Percentiles rank a stretch among this genome's conserved stretches.
These are phyloP conservation scores for Diaporthe sp. DNA, from an alignment of 2,329 filamentous ascomycete genomes.

Conservation along the genomic window DNA sequence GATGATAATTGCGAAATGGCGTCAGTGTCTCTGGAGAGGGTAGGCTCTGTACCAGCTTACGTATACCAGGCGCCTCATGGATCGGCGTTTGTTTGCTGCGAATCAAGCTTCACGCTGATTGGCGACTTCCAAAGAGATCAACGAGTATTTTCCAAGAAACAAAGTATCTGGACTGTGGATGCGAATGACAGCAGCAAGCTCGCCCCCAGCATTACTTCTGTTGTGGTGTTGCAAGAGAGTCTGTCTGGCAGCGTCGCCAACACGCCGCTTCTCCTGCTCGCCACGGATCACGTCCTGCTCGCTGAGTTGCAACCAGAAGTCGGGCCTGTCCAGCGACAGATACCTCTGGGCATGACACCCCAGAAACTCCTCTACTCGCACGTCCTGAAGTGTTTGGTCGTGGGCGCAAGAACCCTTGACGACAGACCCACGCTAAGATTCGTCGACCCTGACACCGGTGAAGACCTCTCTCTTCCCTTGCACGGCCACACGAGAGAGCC, in stretches of 20 bases:
- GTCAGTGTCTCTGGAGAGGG: slow-evolving; percentile 40
- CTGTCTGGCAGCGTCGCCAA: slow-evolving; percentile 55
- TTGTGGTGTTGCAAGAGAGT: slow-evolving; percentile 56
- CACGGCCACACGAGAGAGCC: slow-evolving; percentile 52
- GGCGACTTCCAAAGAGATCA: slow-evolving; percentile 50
- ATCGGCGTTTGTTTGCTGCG: slow-evolving; percentile 61
- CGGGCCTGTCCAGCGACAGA: slow-evolving; percentile 62
- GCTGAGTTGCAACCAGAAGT: slow-evolving; percentile 62
- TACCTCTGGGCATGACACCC: slow-evolving; percentile 62
- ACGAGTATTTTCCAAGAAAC: slow-evolving; percentile 54
- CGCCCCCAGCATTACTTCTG: slow-evolving; percentile 62
- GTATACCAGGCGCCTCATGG: slow-evolving; percentile 40
- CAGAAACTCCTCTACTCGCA: slow-evolving; percentile 67
- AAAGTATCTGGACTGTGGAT: slow-evolving; percentile 66
- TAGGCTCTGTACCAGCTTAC: slow-evolving; percentile 47
- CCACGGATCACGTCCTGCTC: slow-evolving; percentile 64
- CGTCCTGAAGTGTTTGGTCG: slow-evolving; percentile 64
- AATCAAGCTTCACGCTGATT: slow-evolving; percentile 59
- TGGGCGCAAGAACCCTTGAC: slow-evolving; percentile 58
- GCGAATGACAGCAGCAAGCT: slow-evolving; percentile 58
- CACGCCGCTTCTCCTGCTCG: slow-evolving; percentile 62
- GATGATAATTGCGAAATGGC: slow-evolving; percentile 39
- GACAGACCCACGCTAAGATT: slow-evolving; percentile 65
- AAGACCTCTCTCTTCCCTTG: slow-evolving; percentile 57
- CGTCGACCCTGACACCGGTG: slow-evolving; percentile 67